Percentiles rank a stretch among this genome's conserved stretches.
Evolutionary conservation across 148 eudicot genomes (phyloP).

Genomic region (Persicaria maculosa): DNA sequence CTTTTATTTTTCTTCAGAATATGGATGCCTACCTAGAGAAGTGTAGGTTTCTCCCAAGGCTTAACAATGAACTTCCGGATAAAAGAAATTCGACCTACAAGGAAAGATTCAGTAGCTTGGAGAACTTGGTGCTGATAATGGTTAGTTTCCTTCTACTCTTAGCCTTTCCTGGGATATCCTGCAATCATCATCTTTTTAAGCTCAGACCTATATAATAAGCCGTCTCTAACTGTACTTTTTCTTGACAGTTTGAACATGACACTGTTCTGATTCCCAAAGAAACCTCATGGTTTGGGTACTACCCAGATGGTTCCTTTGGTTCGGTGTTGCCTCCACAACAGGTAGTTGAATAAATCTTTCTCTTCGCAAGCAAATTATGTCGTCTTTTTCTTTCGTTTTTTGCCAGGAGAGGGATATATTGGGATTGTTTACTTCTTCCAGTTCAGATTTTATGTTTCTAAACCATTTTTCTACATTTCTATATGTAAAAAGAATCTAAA

Average conservation of each 20-base stretch:
- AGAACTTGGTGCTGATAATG: constrained; percentile 84
- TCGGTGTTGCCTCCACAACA: constrained; percentile 73
- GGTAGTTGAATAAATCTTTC: constrained; percentile 27
- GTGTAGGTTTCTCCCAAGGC: constrained; percentile 87
- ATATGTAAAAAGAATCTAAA: not conserved
- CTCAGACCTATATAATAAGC: not conserved
- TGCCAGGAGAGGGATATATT: not conserved
- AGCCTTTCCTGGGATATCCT: not conserved
- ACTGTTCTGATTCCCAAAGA: constrained; percentile 84
- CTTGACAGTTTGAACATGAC: constrained; percentile 71
- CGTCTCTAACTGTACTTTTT: constrained; percentile 10
- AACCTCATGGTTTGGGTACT: constrained; percentile 96
- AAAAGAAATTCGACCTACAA: constrained; percentile 79
- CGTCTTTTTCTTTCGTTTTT: no score
- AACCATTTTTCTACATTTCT: not conserved
- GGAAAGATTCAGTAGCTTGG: constrained; percentile 72
- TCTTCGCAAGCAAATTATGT: not conserved
- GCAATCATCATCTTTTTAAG: not conserved
- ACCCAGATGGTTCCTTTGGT: constrained; percentile 78
- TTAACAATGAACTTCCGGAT: constrained; percentile 77
- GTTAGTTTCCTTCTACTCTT: constrained; percentile 24
- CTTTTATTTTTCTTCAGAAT: constrained; percentile 31
- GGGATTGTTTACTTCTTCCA: not conserved
- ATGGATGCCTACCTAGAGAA: constrained; percentile 58
- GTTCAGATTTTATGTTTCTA: not conserved